These are phyloP conservation scores for Cryptococcus maquisensis DNA, from an alignment of 1,284 basidiomycete species.

Conservation along the genomic window DNA sequence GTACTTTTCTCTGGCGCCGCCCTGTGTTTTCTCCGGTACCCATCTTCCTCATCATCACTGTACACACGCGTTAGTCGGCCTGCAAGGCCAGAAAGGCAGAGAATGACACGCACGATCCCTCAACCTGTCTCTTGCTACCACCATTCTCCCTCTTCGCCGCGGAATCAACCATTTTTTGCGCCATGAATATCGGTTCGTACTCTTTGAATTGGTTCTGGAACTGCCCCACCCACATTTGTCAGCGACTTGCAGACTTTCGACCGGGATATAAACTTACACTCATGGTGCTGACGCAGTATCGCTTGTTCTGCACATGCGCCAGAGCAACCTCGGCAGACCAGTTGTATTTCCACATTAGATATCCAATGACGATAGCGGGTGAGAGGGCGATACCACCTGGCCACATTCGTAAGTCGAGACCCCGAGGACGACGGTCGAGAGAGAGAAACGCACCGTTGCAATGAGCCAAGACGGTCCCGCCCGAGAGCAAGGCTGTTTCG, in stretches of 20 bases:
- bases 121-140: slow-evolving; percentile 10
- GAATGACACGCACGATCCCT: slow-evolving; percentile 14
- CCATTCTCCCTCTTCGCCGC: slow-evolving; percentile 3
- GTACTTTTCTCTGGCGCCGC: too few species aligned
- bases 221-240: slow-evolving; percentile 43
- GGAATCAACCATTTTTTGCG: slow-evolving; percentile 29
- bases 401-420: not conserved
- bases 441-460: slow-evolving; percentile 66
- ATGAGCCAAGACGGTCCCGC: slow-evolving; percentile 79
- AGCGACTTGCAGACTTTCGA: not conserved
- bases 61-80: not conserved
- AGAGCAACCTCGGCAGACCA: slow-evolving; percentile 74
- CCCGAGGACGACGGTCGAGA: not conserved
- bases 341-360: slow-evolving; percentile 77
- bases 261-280: slow-evolving; percentile 49
- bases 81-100: not conserved
- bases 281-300: slow-evolving; percentile 85
- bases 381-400: slow-evolving; percentile 80
- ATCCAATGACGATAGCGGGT: slow-evolving; percentile 85
- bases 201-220: slow-evolving; percentile 86
- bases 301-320: slow-evolving; percentile 76
- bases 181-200: slow-evolving; percentile 72
- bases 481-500: slow-evolving; percentile 60
- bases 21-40: not conserved
- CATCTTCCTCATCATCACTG: slow-evolving; percentile 10